Evolutionary conservation across 345 rosid genomes (phyloP), one percentile per base, ranked within the genome.

Genomic region (Zanthoxylum bungeanum): DNA sequence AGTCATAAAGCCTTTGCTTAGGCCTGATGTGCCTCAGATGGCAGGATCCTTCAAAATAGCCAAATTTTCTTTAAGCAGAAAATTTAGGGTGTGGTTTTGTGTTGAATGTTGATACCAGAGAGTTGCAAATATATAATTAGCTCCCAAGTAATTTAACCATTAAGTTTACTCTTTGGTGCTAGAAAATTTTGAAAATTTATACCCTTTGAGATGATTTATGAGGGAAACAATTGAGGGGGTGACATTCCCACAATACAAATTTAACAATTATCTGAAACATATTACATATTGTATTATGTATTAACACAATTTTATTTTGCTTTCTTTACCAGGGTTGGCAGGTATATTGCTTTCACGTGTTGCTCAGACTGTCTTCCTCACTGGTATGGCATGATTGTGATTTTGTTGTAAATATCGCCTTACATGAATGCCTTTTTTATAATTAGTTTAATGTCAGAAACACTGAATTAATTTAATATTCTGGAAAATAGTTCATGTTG

Each of bases 291-390:
- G n/a, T n/a, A n/a, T 39, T 53, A 49, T 63, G 73, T 19, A 79
- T n/a, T n/a, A 74, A 76, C 73, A 72, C 51, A 47, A 58, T 36
- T 37, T 78, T 66, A 10, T 44, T 59, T 70, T 46, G 16, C 63
- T 68, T 70, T 75, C 64, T 78, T 73, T 71, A 33, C 47, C 84
- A 90, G 97, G 98, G 49, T 73, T 92, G 64, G 89, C 80, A 16
- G 97, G 98, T 62, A 74, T 94, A 60, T 61, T 90, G 83, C 90
- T 90, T 74, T 90, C 93, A 49, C 81, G 73, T 55, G 85, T 82
- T 64, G 97, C 93, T 80, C 79, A 79, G 77, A 78, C 81, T 0
- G 91, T 94, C 31, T 90, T 87, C 78, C 86, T 94, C 70, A 90
- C 97, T 63, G 98, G 97, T 88, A 74, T 22, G 27, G 22, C 67